Percentiles rank a stretch among this genome's conserved stretches.
Evolutionary conservation across 768 basidiomycete genomes (phyloP).

Genomic region (Phlegmacium glaucopus): DNA sequence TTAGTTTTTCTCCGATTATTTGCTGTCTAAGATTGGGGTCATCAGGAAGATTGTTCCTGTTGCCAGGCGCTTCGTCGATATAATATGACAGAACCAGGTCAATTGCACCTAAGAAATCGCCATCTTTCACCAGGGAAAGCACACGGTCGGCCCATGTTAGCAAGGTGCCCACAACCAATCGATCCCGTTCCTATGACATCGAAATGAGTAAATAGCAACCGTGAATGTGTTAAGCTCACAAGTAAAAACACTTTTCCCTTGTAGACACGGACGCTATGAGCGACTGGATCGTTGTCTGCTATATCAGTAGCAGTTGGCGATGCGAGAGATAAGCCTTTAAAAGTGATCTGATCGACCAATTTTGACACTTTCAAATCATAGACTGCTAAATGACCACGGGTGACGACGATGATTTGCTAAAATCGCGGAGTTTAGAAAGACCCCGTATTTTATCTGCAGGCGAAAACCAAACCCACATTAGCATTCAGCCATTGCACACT

Average conservation of each 20-base stretch:
- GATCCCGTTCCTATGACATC: slow-evolving; percentile 52
- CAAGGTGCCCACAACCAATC: slow-evolving; percentile 77
- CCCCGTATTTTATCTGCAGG: slow-evolving; percentile 1
- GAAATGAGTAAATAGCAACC: slow-evolving; percentile 2
- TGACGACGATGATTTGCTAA: slow-evolving; percentile 71
- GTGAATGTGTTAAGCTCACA: slow-evolving; percentile 43
- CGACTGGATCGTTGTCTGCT: slow-evolving; percentile 41
- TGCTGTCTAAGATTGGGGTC: slow-evolving; percentile 51
- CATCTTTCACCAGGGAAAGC: slow-evolving; percentile 74
- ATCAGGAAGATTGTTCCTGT: slow-evolving; percentile 81
- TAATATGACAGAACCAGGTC: slow-evolving; percentile 83
- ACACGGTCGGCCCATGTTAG: slow-evolving; percentile 96
- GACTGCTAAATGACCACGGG: slow-evolving; percentile 55
- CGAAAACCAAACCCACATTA: slow-evolving; percentile 60
- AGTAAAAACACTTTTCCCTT: slow-evolving; percentile 90
- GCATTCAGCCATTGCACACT: slow-evolving; percentile 86
- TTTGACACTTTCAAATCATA: slow-evolving; percentile 59
- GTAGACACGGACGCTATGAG: slow-evolving; percentile 75
- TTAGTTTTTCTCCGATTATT: slow-evolving; percentile 72
- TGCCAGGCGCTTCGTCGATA: slow-evolving; percentile 74
- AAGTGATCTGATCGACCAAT: slow-evolving; percentile 59
- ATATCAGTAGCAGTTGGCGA: slow-evolving; percentile 51
- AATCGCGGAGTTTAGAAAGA: slow-evolving; percentile 5
- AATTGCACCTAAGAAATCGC: slow-evolving; percentile 89
- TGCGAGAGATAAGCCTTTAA: slow-evolving; percentile 53